A percentile compares a stretch with the other conserved stretches of the same genome.
phyloP scores from a whole-genome alignment of 2,329 filamentous ascomycete species.

The Penicillium olsonii region DNA sequence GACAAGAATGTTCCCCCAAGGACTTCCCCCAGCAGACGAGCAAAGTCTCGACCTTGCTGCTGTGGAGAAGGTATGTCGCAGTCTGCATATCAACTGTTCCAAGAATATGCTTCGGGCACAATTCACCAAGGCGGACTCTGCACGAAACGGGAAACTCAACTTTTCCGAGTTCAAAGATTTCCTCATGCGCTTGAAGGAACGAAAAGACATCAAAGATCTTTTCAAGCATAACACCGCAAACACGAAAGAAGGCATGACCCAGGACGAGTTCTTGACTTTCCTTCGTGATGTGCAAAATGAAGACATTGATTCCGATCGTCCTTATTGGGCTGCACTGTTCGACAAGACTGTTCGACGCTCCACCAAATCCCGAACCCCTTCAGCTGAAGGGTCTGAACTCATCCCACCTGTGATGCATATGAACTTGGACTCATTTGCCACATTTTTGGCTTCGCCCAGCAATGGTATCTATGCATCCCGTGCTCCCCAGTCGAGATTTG shows the following conservation, averaged over 20 bases:
- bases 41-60: constrained; percentile 76
- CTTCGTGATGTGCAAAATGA: constrained; percentile 73
- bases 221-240: constrained; percentile 65
- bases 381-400: constrained; percentile 42
- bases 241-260: constrained; percentile 65
- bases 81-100: constrained; percentile 88
- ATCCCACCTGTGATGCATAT: constrained; percentile 58
- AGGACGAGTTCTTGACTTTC: constrained; percentile 74
- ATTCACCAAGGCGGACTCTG: constrained; percentile 72
- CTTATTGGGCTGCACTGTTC: constrained; percentile 73
- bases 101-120: constrained; percentile 70
- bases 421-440: constrained; percentile 75
- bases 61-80: constrained; percentile 81
- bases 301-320: constrained; percentile 66
- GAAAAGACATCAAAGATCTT: constrained; percentile 76
- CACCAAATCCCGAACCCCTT: constrained; percentile 50
- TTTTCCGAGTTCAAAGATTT: constrained; percentile 83
- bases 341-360: constrained; percentile 64
- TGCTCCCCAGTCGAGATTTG: constrained; percentile 64
- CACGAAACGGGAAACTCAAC: constrained; percentile 66
- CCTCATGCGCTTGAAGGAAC: constrained; percentile 76
- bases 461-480: constrained; percentile 68
- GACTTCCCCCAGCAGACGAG: constrained; percentile 52
- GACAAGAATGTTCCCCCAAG: constrained; percentile 61
- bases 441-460: constrained; percentile 72